Conservation (phyloP, 768 basidiomycete species). For the Flagelloscypha sp. region DNA sequence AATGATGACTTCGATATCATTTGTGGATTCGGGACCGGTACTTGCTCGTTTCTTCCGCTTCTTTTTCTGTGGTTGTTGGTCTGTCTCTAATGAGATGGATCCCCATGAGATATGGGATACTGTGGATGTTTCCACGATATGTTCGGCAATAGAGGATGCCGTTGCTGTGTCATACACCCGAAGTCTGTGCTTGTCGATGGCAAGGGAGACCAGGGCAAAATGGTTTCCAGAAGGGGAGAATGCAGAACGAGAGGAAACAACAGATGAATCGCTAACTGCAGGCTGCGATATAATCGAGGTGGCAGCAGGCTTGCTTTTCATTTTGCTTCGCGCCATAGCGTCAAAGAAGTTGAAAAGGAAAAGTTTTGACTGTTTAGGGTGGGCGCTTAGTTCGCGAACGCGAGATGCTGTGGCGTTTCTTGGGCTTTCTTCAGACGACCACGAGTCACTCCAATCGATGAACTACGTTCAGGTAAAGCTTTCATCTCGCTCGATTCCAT, state of each 20-base stretch:
- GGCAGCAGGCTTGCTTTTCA: constrained; percentile 42
- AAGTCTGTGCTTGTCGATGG: constrained; percentile 65
- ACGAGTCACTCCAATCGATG: constrained; percentile 24
- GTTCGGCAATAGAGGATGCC: constrained; percentile 49
- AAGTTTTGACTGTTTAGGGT: too few relatives aligned
- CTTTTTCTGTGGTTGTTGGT: constrained; percentile 40
- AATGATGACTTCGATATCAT: constrained; percentile 35
- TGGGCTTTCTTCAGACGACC: too few relatives aligned
- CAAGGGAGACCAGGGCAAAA: constrained; percentile 55
- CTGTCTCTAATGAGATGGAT: constrained; percentile 24
- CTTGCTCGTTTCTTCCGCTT: constrained; percentile 39
- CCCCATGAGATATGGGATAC: constrained; percentile 53
- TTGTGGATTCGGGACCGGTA: constrained; percentile 16
- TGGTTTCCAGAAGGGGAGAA: constrained; percentile 51
- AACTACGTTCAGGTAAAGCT: constrained; percentile 47
- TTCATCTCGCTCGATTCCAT: constrained; percentile 3
- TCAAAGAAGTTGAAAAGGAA: too few relatives aligned
- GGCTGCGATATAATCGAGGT: constrained; percentile 52
- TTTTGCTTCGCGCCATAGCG: too few relatives aligned
- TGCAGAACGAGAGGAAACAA: constrained; percentile 36
- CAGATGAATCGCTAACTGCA: constrained; percentile 37
- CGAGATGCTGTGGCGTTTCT: too few relatives aligned
- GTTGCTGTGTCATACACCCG: constrained; percentile 54
- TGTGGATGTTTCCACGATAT: constrained; percentile 46
- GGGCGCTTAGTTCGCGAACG: too few relatives aligned